Evolutionary conservation across 306 rosid species (phyloP).

Genomic region (Comarum palustre): DNA sequence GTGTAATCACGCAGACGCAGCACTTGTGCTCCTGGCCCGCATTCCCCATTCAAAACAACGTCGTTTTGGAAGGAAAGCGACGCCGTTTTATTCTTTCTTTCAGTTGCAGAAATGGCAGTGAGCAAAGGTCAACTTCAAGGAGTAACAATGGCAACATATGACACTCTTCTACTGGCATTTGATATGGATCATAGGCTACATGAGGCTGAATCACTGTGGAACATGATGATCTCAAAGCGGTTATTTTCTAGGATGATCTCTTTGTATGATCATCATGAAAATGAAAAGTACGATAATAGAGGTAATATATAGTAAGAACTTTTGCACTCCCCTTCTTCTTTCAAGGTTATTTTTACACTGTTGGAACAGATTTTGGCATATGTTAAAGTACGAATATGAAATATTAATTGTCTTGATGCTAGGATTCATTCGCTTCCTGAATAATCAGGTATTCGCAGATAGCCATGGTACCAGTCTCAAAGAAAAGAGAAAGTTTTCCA

Average conservation of each 20-base stretch:
- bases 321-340: not conserved
- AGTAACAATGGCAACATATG: too few relatives aligned
- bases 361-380: not conserved
- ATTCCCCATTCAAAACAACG: too few relatives aligned
- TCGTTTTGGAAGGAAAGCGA: too few relatives aligned
- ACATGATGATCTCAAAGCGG: constrained; percentile 80
- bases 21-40: too few relatives aligned
- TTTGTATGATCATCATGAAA: constrained; percentile 67
- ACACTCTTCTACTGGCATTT: constrained; percentile 85
- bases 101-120: too few relatives aligned
- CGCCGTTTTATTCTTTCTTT: too few relatives aligned
- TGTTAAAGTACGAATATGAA: constrained; percentile 7
- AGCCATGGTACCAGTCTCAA: too few relatives aligned
- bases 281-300: constrained; percentile 61
- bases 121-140: too few relatives aligned
- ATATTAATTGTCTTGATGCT: not conserved
- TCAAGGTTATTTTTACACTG: not conserved
- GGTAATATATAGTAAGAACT: constrained; percentile 34
- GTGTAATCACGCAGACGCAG: too few relatives aligned
- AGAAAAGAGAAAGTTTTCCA: too few relatives aligned
- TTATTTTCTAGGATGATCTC: constrained; percentile 86
- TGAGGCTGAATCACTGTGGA: constrained; percentile 95
- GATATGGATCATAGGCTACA: constrained; percentile 77
- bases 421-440: constrained; percentile 8
- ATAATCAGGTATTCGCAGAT: constrained; percentile 76